These are phyloP conservation scores for Chrysochromulina tobinii DNA, from an alignment of 78 protist species.

Conservation along the genomic window DNA sequence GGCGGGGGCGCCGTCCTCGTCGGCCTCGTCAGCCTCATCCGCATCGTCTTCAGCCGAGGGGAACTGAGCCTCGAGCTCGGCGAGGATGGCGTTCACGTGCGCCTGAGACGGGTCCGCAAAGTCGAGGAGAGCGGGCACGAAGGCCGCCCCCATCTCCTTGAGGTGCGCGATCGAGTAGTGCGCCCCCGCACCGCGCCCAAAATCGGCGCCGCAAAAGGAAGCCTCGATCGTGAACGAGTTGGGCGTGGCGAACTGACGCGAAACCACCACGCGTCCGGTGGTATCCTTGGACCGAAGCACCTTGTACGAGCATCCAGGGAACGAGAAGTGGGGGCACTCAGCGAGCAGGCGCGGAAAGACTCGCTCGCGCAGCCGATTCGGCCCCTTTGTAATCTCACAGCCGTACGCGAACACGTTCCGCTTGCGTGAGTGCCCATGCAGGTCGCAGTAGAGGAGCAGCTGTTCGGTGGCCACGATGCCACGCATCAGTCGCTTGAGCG, in stretches of 20 bases:
- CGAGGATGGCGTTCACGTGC: too few relatives aligned
- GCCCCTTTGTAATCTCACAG: neutral
- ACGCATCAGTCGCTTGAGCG: slow-evolving; percentile 21
- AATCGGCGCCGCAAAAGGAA: slow-evolving; percentile 1
- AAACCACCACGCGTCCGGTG: slow-evolving; percentile 59
- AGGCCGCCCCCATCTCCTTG: neutral
- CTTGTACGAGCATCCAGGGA: neutral
- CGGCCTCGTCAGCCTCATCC: too few relatives aligned
- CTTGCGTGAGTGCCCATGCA: slow-evolving; percentile 71
- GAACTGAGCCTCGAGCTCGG: too few relatives aligned
- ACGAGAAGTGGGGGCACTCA: neutral
- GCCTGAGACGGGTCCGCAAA: too few relatives aligned
- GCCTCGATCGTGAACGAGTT: slow-evolving; percentile 76
- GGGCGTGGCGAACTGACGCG: slow-evolving; percentile 46
- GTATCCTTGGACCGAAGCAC: slow-evolving; percentile 32
- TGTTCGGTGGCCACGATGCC: neutral
- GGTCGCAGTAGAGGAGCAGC: slow-evolving; percentile 38
- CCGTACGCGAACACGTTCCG: slow-evolving; percentile 54
- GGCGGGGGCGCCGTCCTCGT: too few relatives aligned
- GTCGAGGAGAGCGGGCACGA: neutral
- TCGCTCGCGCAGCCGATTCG: too few relatives aligned
- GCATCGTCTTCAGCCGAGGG: too few relatives aligned
- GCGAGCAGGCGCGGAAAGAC: slow-evolving; percentile 5
- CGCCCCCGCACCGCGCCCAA: neutral
- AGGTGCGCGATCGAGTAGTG: neutral